Base-by-base conservation (phyloP, 106 monocot genomes). In the Dioscorea alata region DNA sequence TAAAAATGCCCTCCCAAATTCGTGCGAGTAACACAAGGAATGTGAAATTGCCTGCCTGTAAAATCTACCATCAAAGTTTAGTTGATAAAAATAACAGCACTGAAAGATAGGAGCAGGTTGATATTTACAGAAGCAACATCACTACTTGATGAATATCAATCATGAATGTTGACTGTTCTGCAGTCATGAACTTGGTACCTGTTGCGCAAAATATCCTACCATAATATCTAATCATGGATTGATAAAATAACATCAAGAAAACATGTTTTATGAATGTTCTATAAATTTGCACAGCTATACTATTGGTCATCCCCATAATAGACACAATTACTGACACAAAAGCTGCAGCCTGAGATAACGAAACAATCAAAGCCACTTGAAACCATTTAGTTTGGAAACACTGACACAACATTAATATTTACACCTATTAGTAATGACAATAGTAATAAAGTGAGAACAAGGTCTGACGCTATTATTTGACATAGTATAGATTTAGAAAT, bases 71-170 rank as follows among this genome's bases (percentile, higher is more conserved):
- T 34, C 16, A 63, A 25, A 7, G 16, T 54, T 63, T 8, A 31
- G 22, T 32, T 50, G 57, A 65, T n/a, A 15, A 48, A 64, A 56
- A n/a, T 16, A 14, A 76, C 7, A 3, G 3, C 7, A 34, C 34
- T 4, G 34, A 34, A n/a, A 34, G 34, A 34, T 4, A 34, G 3
- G 34, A 34, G 7, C 3, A 34, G 7, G 3, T 7, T 56, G 8
- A 56, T 33, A 31, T 23, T 16, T 68, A 96, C 95, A 88, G 89
- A 65, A 92, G 87, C 97, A 99, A 92, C 85, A 83, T 84, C 25
- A 86, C 97, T 33, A 92, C 89, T 92, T 99, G 97, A 87, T 99
- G 97, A 77, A 99, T 88, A 79, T 99, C 97, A 63, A 99, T 75
- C 97, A 92, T 92, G 65, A 99, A 99, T 65, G 97, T 87, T 64